phyloP scores from a whole-genome alignment of 1,139 yeast genomes.

The Pichia kudriavzevii region DNA sequence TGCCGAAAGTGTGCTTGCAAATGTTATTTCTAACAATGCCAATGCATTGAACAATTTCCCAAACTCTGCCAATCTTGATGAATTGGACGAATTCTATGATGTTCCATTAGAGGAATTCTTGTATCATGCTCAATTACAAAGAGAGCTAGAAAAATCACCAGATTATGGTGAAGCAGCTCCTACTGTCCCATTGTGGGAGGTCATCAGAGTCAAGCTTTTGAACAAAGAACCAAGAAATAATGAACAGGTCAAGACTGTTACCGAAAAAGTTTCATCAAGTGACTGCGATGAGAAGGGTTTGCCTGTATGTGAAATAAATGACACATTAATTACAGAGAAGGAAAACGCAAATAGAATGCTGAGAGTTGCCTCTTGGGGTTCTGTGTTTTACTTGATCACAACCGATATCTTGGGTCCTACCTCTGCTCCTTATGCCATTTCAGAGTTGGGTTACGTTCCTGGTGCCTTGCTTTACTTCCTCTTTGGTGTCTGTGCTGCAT shows the following conservation, averaged over 20 bases:
- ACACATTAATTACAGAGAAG: slow-evolving; percentile 7
- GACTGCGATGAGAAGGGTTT: neutral
- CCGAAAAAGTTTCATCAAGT: neutral
- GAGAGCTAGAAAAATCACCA: slow-evolving; percentile 11
- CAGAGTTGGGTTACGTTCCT: slow-evolving; percentile 37
- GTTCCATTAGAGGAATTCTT: slow-evolving; percentile 12
- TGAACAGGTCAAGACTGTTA: neutral
- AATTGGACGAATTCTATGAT: slow-evolving; percentile 8
- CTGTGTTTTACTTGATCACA: slow-evolving; percentile 38
- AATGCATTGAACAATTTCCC: slow-evolving; percentile 8
- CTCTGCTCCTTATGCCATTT: slow-evolving; percentile 37
- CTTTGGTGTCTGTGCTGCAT: slow-evolving; percentile 35
- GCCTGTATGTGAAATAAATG: slow-evolving; percentile 5
- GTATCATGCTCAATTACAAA: slow-evolving; percentile 9
- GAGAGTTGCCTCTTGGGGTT: slow-evolving; percentile 16
- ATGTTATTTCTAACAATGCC: slow-evolving; percentile 10
- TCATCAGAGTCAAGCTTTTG: slow-evolving; percentile 8
- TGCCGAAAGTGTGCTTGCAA: slow-evolving; percentile 1
- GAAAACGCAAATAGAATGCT: slow-evolving; percentile 13
- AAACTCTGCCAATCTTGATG: neutral
- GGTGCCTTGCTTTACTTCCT: slow-evolving; percentile 34
- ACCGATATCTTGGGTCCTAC: slow-evolving; percentile 42
- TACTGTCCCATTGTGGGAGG: slow-evolving; percentile 10
- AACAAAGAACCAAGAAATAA: slow-evolving; percentile 3
- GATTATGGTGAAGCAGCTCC: slow-evolving; percentile 13